Evolutionary conservation across 805 yeast genomes (phyloP).

Genomic region (Cyberlindnera xishuangbannaensis): DNA sequence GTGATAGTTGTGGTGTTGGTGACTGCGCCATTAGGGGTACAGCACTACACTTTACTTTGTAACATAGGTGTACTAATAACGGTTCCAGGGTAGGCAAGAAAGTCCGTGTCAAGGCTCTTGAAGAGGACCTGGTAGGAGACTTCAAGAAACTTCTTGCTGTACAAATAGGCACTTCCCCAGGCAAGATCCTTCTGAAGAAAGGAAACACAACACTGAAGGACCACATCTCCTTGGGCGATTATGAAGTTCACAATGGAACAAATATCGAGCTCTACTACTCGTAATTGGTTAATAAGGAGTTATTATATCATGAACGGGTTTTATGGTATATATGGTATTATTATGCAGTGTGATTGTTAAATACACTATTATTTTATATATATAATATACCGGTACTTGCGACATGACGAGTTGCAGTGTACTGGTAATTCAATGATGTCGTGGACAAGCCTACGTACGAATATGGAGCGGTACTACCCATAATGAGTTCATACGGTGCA

Average conservation of each 20-base stretch:
- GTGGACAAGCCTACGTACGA: too few relatives aligned
- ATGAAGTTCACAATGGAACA: constrained; percentile 87
- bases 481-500: too few relatives aligned
- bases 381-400: too few relatives aligned
- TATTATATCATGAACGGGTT: too few relatives aligned
- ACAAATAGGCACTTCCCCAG: constrained; percentile 73
- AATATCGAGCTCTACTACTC: constrained; percentile 79
- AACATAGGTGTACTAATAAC: constrained; percentile 10
- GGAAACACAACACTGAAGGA: constrained; percentile 83
- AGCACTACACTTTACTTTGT: not conserved
- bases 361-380: too few relatives aligned
- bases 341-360: too few relatives aligned
- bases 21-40: too few relatives aligned
- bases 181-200: constrained; percentile 64
- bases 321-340: too few relatives aligned
- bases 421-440: too few relatives aligned
- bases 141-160: constrained; percentile 78
- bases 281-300: constrained; percentile 26
- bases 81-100: constrained; percentile 69
- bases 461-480: too few relatives aligned
- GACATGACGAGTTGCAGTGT: too few relatives aligned
- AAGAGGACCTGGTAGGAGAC: constrained; percentile 82
- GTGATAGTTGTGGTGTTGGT: too few relatives aligned
- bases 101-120: constrained; percentile 80
- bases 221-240: constrained; percentile 88